Evolutionary conservation across 1,284 basidiomycete genomes (phyloP).

Genomic region (Ustilago curta): DNA sequence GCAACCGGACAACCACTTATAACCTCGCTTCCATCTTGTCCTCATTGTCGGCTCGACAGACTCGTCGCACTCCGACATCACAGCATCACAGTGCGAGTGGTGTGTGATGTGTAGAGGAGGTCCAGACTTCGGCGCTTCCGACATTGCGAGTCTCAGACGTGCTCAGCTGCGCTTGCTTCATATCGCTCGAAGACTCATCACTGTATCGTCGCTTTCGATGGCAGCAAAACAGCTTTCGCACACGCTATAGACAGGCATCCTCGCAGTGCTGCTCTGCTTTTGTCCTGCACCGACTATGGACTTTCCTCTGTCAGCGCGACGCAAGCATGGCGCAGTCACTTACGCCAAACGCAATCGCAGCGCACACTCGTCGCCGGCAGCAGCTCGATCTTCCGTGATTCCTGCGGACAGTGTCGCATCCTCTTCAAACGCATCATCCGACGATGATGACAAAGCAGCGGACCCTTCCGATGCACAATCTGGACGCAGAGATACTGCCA

Average conservation of each 20-base stretch:
- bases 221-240: neutral
- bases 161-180: neutral
- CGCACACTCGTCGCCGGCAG: conserved; percentile 19
- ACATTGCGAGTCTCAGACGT: neutral
- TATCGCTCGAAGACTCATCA: neutral
- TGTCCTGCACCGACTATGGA: conserved; percentile 22
- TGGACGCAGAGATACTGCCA: conserved; percentile 3
- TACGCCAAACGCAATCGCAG: conserved; percentile 37
- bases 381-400: conserved; percentile 2
- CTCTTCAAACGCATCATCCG: conserved; percentile 27
- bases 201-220: neutral
- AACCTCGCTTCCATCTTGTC: neutral
- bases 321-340: conserved; percentile 29
- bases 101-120: neutral
- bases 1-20: neutral
- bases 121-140: conserved; percentile 9
- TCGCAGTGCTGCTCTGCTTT: neutral
- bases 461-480: conserved; percentile 7
- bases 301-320: conserved; percentile 21
- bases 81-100: neutral
- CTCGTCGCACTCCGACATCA: neutral
- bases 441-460: conserved; percentile 29
- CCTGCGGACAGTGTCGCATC: neutral
- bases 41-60: no score
- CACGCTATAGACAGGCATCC: neutral